phyloP scores from a whole-genome alignment of 2,329 filamentous ascomycete genomes.

The Stromatinia cepivora region DNA sequence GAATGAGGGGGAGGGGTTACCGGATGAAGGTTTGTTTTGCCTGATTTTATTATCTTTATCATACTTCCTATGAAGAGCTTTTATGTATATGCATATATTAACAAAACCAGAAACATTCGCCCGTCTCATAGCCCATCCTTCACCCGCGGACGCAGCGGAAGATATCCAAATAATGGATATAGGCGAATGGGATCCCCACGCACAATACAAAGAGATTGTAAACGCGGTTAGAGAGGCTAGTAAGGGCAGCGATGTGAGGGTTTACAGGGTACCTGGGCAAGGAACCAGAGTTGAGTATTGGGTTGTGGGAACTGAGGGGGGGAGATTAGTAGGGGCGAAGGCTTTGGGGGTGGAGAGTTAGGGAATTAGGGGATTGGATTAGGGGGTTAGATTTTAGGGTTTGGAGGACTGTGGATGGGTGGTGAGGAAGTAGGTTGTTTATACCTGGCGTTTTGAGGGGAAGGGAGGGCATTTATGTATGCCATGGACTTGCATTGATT shows the following conservation, averaged over 20 bases:
- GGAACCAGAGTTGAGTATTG: slow-evolving; percentile 74
- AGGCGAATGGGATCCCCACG: slow-evolving; percentile 70
- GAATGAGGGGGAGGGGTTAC: slow-evolving; percentile 56
- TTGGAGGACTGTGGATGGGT: background rate
- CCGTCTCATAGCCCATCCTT: slow-evolving; percentile 60
- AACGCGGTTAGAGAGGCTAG: slow-evolving; percentile 66
- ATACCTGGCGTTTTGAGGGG: slow-evolving; percentile 10
- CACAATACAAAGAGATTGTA: slow-evolving; percentile 68
- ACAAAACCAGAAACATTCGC: slow-evolving; percentile 63
- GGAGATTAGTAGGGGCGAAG: slow-evolving; percentile 31
- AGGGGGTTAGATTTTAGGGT: background rate
- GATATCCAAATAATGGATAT: slow-evolving; percentile 66
- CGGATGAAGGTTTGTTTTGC: slow-evolving; percentile 59
- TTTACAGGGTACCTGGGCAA: slow-evolving; percentile 69
- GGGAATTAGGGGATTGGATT: too few relatives aligned
- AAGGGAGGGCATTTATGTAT: background rate
- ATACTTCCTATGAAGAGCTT: background rate
- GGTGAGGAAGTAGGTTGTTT: background rate
- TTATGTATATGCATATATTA: background rate
- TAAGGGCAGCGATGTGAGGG: slow-evolving; percentile 66
- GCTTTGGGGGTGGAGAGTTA: slow-evolving; percentile 22
- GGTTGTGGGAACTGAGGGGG: slow-evolving; percentile 64
- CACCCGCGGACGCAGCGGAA: slow-evolving; percentile 48
- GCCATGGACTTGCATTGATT: background rate
- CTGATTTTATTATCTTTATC: background rate